phyloP scores from a whole-genome alignment of 257 asterid genomes.

The Capsicum rhomboideum region DNA sequence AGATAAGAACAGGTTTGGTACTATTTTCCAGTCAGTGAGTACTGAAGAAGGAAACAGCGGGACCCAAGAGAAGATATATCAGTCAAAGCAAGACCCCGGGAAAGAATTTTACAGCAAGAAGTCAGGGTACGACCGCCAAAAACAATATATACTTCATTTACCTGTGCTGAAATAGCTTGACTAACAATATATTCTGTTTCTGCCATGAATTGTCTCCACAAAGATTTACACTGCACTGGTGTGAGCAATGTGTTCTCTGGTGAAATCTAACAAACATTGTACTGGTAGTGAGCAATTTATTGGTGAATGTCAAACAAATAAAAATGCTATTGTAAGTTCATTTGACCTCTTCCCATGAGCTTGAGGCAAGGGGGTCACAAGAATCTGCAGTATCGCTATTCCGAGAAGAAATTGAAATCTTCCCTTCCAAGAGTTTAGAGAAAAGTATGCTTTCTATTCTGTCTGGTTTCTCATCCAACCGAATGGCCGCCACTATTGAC shows the following conservation, averaged over 20 bases:
- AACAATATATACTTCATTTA: background rate
- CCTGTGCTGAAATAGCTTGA: slow-evolving; percentile 65
- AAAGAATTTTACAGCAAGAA: background rate
- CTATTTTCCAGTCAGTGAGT: background rate
- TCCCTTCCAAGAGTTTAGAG: slow-evolving; percentile 30
- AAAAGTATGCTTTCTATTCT: slow-evolving; percentile 33
- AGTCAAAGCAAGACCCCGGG: background rate
- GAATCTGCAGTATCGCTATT: slow-evolving; percentile 20
- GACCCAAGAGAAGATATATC: background rate
- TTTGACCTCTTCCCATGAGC: slow-evolving; percentile 57
- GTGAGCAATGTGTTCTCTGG: slow-evolving; percentile 49
- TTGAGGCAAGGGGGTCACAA: slow-evolving; percentile 47
- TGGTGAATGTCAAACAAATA: background rate
- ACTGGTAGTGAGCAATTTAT: background rate
- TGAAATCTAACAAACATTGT: slow-evolving; percentile 29
- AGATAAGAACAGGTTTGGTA: background rate
- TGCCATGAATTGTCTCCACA: slow-evolving; percentile 50
- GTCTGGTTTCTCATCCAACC: slow-evolving; percentile 35
- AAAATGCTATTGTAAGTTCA: background rate
- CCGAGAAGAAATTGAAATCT: slow-evolving; percentile 13
- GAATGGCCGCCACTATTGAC: slow-evolving; percentile 39
- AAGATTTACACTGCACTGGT: slow-evolving; percentile 48
- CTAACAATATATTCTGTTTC: slow-evolving; percentile 50
- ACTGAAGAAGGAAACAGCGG: background rate
- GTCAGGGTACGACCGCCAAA: background rate